phyloP scores from a whole-genome alignment of 2,329 filamentous ascomycete genomes.

The Pseudogymnoascus sp. region DNA sequence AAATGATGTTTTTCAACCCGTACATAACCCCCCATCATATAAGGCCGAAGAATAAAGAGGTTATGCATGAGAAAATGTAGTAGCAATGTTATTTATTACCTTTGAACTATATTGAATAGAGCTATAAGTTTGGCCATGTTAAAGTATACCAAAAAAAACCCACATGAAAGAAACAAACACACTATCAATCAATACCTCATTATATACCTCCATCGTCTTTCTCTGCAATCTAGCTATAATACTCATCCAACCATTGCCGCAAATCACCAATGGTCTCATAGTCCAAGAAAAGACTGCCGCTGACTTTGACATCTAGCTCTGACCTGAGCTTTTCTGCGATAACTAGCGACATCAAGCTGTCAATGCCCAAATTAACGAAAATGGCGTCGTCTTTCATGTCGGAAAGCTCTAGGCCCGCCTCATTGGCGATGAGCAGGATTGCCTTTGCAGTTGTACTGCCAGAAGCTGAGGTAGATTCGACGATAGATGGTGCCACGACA shows the following conservation, averaged over 20 bases:
- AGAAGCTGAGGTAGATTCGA: conserved; percentile 25
- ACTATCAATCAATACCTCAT: background rate
- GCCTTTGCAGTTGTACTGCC: conserved; percentile 21
- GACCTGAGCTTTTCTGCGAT: conserved; percentile 27
- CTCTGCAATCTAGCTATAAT: conserved; percentile 16
- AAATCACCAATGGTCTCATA: conserved; percentile 29
- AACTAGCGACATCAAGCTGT: conserved; percentile 28
- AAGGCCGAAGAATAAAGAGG: background rate
- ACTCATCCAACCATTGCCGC: conserved; percentile 23
- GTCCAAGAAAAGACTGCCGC: conserved; percentile 28
- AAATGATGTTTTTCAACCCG: too few species aligned
- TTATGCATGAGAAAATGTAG: background rate
- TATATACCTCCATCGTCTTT: background rate
- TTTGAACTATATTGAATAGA: background rate
- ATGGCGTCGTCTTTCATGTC: conserved; percentile 22
- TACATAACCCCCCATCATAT: too few species aligned
- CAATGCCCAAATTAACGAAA: conserved; percentile 29
- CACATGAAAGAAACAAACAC: background rate
- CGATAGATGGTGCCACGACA: conserved; percentile 17
- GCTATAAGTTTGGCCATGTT: background rate
- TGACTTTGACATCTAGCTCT: conserved; percentile 25
- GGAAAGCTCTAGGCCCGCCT: conserved; percentile 21
- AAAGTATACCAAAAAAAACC: background rate
- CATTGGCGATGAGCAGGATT: conserved; percentile 26
- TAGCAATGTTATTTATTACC: background rate